Evolutionary conservation across 768 basidiomycete species (phyloP).

Genomic region (Austroboletus festivus): DNA sequence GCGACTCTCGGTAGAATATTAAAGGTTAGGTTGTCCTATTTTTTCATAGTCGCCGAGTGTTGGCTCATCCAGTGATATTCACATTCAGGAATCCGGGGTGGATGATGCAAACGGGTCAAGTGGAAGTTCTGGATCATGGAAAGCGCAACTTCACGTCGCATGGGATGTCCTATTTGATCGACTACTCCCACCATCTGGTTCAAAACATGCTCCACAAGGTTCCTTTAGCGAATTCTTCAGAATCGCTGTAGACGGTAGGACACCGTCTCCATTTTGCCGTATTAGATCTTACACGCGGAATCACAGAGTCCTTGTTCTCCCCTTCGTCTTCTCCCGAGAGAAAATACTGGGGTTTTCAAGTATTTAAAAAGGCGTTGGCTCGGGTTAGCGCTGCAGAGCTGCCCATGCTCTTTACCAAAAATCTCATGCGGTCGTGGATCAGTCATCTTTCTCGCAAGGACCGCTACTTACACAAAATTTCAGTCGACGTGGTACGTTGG

Average conservation of each 20-base stretch:
- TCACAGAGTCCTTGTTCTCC: slow-evolving; percentile 80
- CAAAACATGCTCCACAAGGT: slow-evolving; percentile 39
- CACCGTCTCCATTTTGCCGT: too few species aligned
- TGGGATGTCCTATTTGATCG: slow-evolving; percentile 84
- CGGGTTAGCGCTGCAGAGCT: slow-evolving; percentile 63
- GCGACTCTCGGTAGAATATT: slow-evolving; percentile 68
- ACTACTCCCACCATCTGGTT: slow-evolving; percentile 53
- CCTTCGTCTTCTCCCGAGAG: slow-evolving; percentile 80
- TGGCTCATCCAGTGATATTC: slow-evolving; percentile 8
- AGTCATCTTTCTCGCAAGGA: slow-evolving; percentile 90
- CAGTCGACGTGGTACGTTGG: slow-evolving; percentile 68
- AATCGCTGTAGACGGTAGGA: slow-evolving; percentile 84
- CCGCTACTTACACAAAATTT: slow-evolving; percentile 86
- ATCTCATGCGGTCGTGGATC: slow-evolving; percentile 96
- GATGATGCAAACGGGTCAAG: slow-evolving; percentile 56
- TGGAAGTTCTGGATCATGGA: slow-evolving; percentile 64
- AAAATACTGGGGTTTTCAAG: slow-evolving; percentile 95
- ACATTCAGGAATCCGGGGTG: slow-evolving; percentile 50
- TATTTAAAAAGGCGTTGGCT: slow-evolving; percentile 77
- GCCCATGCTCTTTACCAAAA: slow-evolving; percentile 88
- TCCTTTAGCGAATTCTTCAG: slow-evolving; percentile 90
- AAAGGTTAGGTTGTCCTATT: slow-evolving; percentile 51
- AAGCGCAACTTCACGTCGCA: slow-evolving; percentile 86
- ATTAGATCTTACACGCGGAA: background rate
- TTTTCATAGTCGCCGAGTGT: background rate